A percentile compares a stretch with the other conserved stretches of the same genome.
phyloP scores from a whole-genome alignment of 108 stramenopile genomes.

The Nitzschia sp. region DNA sequence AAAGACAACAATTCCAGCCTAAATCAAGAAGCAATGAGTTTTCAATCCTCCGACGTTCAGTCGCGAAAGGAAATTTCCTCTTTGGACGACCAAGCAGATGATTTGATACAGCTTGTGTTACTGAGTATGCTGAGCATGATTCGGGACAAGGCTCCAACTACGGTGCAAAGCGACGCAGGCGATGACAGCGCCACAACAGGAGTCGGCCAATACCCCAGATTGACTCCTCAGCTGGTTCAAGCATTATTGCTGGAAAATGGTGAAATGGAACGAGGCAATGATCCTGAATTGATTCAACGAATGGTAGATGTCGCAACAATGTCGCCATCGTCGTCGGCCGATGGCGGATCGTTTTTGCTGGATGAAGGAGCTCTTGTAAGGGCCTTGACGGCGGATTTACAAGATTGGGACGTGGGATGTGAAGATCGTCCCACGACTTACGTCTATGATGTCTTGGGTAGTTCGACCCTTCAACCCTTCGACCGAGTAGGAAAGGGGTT shows the following conservation, averaged over 20 bases:
- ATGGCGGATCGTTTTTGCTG: constrained; percentile 14
- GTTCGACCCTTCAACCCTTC: not conserved
- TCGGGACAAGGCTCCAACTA: too few relatives aligned
- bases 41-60: too few relatives aligned
- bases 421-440: constrained; percentile 32
- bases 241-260: constrained; percentile 55
- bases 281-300: constrained; percentile 46
- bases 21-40: not conserved
- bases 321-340: too few relatives aligned
- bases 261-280: constrained; percentile 47
- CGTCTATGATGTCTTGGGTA: constrained; percentile 38
- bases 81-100: constrained; percentile 17
- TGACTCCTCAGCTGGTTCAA: constrained; percentile 38
- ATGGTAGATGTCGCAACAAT: constrained; percentile 48
- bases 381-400: constrained; percentile 35
- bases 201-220: not conserved
- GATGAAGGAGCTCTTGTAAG: constrained; percentile 31
- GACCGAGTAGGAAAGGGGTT: not conserved
- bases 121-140: constrained; percentile 3
- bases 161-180: too few relatives aligned
- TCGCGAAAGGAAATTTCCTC: too few relatives aligned
- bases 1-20: too few relatives aligned
- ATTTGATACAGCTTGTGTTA: constrained; percentile 19
- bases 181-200: too few relatives aligned
- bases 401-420: constrained; percentile 30